Evolutionary conservation across 2,329 filamentous ascomycete genomes (phyloP), one percentile per base, ranked within the genome.

Genomic region (Parascedosporium putredinis): DNA sequence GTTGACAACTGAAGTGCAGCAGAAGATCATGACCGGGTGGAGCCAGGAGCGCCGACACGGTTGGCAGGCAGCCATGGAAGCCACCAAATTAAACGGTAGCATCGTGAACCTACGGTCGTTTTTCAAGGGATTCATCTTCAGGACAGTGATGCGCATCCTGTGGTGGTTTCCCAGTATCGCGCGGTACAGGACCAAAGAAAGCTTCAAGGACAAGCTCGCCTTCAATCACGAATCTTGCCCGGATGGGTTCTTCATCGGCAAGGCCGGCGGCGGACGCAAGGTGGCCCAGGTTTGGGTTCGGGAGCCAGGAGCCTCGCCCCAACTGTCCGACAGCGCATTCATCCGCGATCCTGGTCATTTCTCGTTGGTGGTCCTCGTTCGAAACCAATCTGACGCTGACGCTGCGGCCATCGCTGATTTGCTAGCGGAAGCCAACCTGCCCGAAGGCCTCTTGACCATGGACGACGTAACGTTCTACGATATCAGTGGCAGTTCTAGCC

Each of bases 41-140:
- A 47, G 45, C 45, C 45, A 47, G 45, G 45, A 47, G 29, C 45
- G 45, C 14, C 27, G 27, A 6, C 45, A 47, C 29, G 45, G 8
- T 7, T 47, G 45, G 45, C 29, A 36, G 16, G 45, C 45, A 7
- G n/a, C 45, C 4, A 47, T 47, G 45, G 8, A 5, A 16, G 45
- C 45, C 29, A 47, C 45, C 4, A 47, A 36, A 22, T 29, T 47
- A 18, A 47, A 47, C 45, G 45, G 45, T 16, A 47, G 27, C 18
- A 47, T 47, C 29, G 45, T 47, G 6, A 47, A 47, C 29, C 45
- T 22, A 29, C 27, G 45, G 29, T 34, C 45, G 7, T 9, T 47
- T 29, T 20, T 34, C 5, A 29, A 10, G 7, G 45, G 45, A 2
- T 22, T 47, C 5, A 5, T 47, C 3, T 47, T 23, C 14, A 47